Evolutionary conservation across 179 eudicot species (phyloP).

Genomic region (Heliamphora pulchella): DNA sequence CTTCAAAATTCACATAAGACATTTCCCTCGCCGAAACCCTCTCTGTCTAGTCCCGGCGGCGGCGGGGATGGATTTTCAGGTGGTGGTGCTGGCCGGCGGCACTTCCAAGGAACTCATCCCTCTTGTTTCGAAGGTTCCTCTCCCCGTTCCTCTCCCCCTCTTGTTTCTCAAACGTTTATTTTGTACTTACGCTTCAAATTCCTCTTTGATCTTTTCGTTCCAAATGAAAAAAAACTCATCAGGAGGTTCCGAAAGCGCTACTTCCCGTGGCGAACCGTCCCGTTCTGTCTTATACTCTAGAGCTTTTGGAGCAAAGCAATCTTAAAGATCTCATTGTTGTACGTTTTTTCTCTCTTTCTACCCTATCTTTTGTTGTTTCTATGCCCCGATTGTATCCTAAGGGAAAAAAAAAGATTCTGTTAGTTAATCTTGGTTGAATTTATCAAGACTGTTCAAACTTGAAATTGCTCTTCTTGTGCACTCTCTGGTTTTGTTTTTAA

Average conservation of each 20-base stretch:
- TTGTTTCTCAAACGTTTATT: not conserved
- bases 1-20: too few relatives aligned
- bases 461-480: too few relatives aligned
- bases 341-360: conserved; percentile 22
- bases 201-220: not conserved
- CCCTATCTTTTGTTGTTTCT: too few relatives aligned
- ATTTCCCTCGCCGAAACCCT: not conserved
- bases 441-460: too few relatives aligned
- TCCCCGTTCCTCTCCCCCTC: not conserved
- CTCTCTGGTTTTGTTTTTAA: too few relatives aligned
- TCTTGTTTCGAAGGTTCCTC: conserved; percentile 76
- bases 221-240: conserved; percentile 1
- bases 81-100: conserved; percentile 94
- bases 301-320: conserved; percentile 75
- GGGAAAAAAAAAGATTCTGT: too few relatives aligned
- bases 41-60: conserved; percentile 11
- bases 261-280: conserved; percentile 96
- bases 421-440: not conserved
- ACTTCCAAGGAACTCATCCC: conserved; percentile 68
- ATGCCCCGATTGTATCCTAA: too few relatives aligned
- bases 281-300: conserved; percentile 73
- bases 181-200: not conserved
- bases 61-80: conserved; percentile 82
- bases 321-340: conserved; percentile 91
- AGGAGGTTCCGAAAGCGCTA: conserved; percentile 90